Base-by-base conservation (phyloP, 192 early-diverging fungal genomes). In the Coemansia sp. region DNA sequence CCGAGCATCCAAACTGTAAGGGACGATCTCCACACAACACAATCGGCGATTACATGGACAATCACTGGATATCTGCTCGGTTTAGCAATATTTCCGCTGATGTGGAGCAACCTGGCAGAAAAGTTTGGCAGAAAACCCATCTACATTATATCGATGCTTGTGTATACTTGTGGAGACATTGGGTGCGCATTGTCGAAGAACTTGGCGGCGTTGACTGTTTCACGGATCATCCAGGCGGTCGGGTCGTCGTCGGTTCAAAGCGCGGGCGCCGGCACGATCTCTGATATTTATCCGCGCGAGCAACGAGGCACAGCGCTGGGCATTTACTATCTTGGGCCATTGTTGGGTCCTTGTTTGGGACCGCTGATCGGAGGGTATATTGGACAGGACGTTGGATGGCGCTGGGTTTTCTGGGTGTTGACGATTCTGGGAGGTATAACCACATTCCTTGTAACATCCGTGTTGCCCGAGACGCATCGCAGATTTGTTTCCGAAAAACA, bases 21-120 rank as follows among this genome's bases (percentile, higher is more conserved):
- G 6, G 66, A 65, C 34, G 81, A 85, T 50, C 67, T 83, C 13
- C 34, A 68, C 47, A 57, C 82, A 6, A 70, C 73, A 3, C 60
- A 68, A 34, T 59, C 56, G 23, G 57, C 45, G n/a, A 61, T 79
- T 23, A 81, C 78, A 10, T 75, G 81, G 78, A 70, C 79, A 0
- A 57, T 85, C 8, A 73, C 78, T 0, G 55, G 68, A 14, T 85
- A 73, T 48, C 50, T 84, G 11, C 64, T 86, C 30, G 72, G 70
- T 2, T 72, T 79, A 57, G 84, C 75, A 0, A 45, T 86, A 0
- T 75, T 76, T n/a, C 84, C 84, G 13, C 70, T 86, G 0, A 3
- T 86, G n/a, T 84, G 83, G 75, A 84, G 70, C 48, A 79, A 82
- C 53, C 60, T 84, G 17, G 81, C 82, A 2, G 84, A 86, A 55